Percentiles rank a stretch among this genome's conserved stretches.
Conservation (phyloP, 768 basidiomycete genomes). For the Gelatoporia subvermispora region DNA sequence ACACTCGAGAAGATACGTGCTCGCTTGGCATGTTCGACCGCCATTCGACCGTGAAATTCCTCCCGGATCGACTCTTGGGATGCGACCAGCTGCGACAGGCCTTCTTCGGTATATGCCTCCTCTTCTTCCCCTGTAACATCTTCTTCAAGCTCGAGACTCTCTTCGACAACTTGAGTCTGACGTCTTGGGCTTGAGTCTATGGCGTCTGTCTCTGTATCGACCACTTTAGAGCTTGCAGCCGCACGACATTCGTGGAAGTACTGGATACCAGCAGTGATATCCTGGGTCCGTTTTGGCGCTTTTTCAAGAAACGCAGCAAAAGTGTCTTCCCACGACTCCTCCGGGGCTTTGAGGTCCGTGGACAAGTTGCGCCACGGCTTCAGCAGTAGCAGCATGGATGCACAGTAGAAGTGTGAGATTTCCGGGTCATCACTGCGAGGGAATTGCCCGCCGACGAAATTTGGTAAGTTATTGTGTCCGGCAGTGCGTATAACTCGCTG, state of each 20-base stretch:
- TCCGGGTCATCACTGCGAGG: slow-evolving; percentile 24
- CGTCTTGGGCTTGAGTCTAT: no score
- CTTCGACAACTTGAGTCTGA: background rate
- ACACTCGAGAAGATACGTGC: slow-evolving; percentile 13
- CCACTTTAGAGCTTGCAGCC: background rate
- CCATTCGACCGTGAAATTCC: slow-evolving; percentile 8
- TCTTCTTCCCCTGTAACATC: slow-evolving; percentile 3
- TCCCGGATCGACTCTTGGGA: slow-evolving; percentile 2
- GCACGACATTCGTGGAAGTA: slow-evolving; percentile 28
- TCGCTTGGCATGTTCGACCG: slow-evolving; percentile 10
- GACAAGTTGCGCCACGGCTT: slow-evolving; percentile 28
- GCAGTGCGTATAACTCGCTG: slow-evolving; percentile 16
- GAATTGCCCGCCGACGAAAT: slow-evolving; percentile 32
- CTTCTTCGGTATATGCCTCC: background rate
- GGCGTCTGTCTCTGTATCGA: background rate
- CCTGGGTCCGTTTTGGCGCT: background rate
- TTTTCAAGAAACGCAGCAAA: slow-evolving; percentile 14
- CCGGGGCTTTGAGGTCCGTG: slow-evolving; percentile 20
- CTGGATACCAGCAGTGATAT: slow-evolving; percentile 26
- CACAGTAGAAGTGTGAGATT: slow-evolving; percentile 26
- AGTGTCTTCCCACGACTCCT: slow-evolving; percentile 17
- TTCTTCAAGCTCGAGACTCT: background rate
- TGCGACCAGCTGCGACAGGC: background rate
- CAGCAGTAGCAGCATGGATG: slow-evolving; percentile 30
- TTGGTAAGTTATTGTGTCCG: slow-evolving; percentile 30